phyloP scores from a whole-genome alignment of 208 protist species.

The Porcisia hertigi region DNA sequence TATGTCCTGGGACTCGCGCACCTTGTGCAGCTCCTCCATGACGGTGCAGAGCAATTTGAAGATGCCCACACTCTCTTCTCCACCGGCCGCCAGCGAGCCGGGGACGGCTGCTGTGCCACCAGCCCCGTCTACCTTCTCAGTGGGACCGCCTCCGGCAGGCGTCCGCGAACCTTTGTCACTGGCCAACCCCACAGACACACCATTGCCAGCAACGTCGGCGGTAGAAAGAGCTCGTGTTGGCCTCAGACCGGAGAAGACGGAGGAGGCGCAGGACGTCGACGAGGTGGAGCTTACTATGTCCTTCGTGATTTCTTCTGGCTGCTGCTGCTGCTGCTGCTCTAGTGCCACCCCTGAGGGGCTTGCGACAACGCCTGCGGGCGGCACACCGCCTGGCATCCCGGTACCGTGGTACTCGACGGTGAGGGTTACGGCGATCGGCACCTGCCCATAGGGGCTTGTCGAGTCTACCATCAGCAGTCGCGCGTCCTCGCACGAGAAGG shows the following conservation, averaged over 20 bases:
- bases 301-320: constrained; percentile 26
- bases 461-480: constrained; percentile 84
- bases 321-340: not conserved
- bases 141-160: not conserved
- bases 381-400: constrained; percentile 9
- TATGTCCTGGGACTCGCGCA: constrained; percentile 74
- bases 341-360: not conserved
- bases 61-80: constrained; percentile 32
- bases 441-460: constrained; percentile 73
- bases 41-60: constrained; percentile 84
- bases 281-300: constrained; percentile 10
- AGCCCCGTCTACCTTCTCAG: not conserved
- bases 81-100: not conserved
- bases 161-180: not conserved
- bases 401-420: constrained; percentile 81
- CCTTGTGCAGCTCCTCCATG: constrained; percentile 83
- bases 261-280: constrained; percentile 4
- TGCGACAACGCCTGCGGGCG: constrained; percentile 3
- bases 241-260: not conserved
- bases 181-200: not conserved
- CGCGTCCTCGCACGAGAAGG: constrained; percentile 86
- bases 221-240: constrained; percentile 23
- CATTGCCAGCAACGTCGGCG: constrained; percentile 11
- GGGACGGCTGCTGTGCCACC: not conserved
- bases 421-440: constrained; percentile 75